Percentiles rank a stretch among this genome's conserved stretches.
Conservation (phyloP, 108 stramenopile species). For the Nitzschia inconspicua region DNA sequence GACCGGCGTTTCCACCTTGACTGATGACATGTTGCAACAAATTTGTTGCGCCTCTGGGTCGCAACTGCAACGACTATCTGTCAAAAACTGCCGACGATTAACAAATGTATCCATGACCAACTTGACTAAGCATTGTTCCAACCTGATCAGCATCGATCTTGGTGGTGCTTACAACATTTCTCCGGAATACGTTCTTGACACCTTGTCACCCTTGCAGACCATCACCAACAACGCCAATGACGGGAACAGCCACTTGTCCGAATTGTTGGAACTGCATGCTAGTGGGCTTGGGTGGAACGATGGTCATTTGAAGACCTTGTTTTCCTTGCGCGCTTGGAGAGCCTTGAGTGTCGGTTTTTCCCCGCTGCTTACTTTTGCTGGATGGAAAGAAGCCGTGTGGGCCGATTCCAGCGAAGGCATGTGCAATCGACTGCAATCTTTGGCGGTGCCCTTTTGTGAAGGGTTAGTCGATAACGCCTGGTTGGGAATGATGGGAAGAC, state of each 20-base stretch:
- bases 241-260: constrained; percentile 5
- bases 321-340: constrained; percentile 34
- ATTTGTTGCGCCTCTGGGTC: constrained; percentile 28
- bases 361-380: constrained; percentile 38
- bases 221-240: background rate
- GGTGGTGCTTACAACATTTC: constrained; percentile 70
- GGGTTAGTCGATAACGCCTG: constrained; percentile 63
- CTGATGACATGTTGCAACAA: constrained; percentile 43
- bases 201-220: constrained; percentile 10
- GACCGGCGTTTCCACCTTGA: constrained; percentile 64
- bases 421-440: constrained; percentile 34
- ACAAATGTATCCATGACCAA: constrained; percentile 38
- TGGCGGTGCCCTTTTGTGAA: constrained; percentile 76
- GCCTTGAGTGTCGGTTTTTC: constrained; percentile 70
- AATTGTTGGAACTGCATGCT: constrained; percentile 59
- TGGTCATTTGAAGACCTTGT: constrained; percentile 36
- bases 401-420: background rate
- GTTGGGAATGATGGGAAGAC: constrained; percentile 59
- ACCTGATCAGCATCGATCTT: constrained; percentile 53
- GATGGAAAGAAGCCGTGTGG: constrained; percentile 44
- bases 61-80: constrained; percentile 48
- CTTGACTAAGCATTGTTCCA: constrained; percentile 8
- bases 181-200: constrained; percentile 41
- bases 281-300: constrained; percentile 78
- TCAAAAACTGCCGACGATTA: constrained; percentile 79